Evolutionary conservation across 495 filamentous ascomycete species (phyloP).

Genomic region (Daldinia concentrica): DNA sequence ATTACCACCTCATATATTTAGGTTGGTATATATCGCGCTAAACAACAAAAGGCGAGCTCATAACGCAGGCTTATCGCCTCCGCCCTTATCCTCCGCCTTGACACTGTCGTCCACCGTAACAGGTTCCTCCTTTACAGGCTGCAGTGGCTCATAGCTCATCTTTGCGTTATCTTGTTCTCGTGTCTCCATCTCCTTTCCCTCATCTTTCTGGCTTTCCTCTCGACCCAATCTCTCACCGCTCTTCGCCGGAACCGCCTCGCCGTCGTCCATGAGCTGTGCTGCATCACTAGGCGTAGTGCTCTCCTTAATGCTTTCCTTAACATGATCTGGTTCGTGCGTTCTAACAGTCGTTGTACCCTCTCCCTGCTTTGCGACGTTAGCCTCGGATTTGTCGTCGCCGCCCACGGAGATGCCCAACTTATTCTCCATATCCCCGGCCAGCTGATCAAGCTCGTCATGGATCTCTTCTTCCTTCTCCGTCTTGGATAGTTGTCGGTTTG

Average conservation of each 20-base stretch:
- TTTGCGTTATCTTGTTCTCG: not conserved
- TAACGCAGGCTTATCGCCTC: constrained; percentile 3
- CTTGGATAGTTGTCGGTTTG: constrained; percentile 48
- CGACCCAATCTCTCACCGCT: not conserved
- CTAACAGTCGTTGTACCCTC: not conserved
- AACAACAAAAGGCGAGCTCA: not conserved
- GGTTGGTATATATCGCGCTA: not conserved
- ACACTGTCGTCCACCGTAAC: not conserved
- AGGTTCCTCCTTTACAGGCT: constrained; percentile 14
- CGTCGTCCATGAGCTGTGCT: constrained; percentile 16
- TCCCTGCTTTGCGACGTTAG: constrained; percentile 41
- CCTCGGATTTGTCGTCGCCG: constrained; percentile 21
- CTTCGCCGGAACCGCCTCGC: not conserved
- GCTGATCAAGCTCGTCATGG: constrained; percentile 45
- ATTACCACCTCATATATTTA: not conserved
- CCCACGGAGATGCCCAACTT: constrained; percentile 50
- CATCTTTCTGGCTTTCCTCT: not conserved
- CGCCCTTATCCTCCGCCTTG: constrained; percentile 10
- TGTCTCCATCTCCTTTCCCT: not conserved
- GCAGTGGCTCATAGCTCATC: constrained; percentile 21
- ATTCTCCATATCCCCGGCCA: constrained; percentile 50
- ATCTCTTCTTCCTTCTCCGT: constrained; percentile 38
- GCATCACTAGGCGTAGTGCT: constrained; percentile 15
- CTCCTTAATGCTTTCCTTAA: not conserved
- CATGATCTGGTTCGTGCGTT: not conserved